Conservation (phyloP, 176 grass and related monocot species). For the Areca catechu region DNA sequence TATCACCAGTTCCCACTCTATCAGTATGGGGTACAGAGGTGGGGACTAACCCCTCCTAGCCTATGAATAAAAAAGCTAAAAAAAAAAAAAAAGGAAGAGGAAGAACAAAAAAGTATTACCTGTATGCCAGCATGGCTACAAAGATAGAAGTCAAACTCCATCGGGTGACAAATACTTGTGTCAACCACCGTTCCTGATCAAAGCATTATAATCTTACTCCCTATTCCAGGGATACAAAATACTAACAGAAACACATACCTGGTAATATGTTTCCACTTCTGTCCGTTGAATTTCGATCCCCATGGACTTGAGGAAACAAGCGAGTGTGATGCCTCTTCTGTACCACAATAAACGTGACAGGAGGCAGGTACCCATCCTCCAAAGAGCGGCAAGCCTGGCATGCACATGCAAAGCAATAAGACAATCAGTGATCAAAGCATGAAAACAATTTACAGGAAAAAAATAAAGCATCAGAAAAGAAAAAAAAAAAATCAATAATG, state of each 20-base stretch:
- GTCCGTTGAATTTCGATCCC: constrained; percentile 39
- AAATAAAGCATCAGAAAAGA: neutral
- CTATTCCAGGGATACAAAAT: too few relatives aligned
- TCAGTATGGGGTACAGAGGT: neutral
- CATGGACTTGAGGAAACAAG: constrained; percentile 60
- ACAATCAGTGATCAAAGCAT: too few relatives aligned
- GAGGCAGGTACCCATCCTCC: constrained; percentile 48
- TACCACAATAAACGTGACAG: constrained; percentile 72
- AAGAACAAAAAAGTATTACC: constrained; percentile 38
- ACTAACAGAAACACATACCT: constrained; percentile 25
- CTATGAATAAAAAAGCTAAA: too few relatives aligned
- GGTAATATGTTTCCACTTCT: constrained; percentile 79
- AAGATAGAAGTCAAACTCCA: constrained; percentile 79
- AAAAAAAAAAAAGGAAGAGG: too few relatives aligned
- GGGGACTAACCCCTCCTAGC: too few relatives aligned
- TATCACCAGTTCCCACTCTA: too few relatives aligned
- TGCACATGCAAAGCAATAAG: too few relatives aligned
- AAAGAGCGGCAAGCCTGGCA: constrained; percentile 62
- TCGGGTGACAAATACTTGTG: constrained; percentile 72
- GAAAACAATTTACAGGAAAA: neutral
- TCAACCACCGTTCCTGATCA: constrained; percentile 72
- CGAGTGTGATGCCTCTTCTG: constrained; percentile 85
- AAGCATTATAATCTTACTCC: neutral
- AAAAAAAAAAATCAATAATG: neutral
- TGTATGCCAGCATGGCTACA: constrained; percentile 94